Evolutionary conservation across 1,284 basidiomycete genomes (phyloP), one percentile per base, ranked within the genome.

Genomic region (Rhodotorula sp.): DNA sequence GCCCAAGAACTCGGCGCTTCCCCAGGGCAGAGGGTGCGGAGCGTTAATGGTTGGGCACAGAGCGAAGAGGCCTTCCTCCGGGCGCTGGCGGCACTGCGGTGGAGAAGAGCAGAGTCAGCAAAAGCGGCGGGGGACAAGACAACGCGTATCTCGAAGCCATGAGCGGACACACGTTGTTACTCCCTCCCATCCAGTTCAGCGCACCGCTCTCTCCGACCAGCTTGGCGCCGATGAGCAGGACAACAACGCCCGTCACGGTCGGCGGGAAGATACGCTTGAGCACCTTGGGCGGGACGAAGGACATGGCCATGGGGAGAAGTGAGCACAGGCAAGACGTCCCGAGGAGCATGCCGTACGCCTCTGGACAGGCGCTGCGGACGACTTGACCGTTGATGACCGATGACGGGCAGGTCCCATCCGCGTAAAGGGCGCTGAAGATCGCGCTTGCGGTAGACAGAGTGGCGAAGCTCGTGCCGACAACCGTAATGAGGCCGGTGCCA

Each of bases 231-330:
- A 54, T 54, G 19, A 54, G 32, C 4, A 54, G 53, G 32, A 54
- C 53, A 21, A 54, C 53, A 32, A 22, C 19, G 29, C 53, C 53
- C 12, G 53, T 54, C 2, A 34, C 32, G 53, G 21, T 19, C 1
- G 53, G 53, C 32, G 53, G 53, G 32, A 54, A 54, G 53, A 54
- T 54, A 32, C 53, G 53, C 53, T n/a, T 54, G 53, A 54, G 53
- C 19, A 54, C 29, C 29, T 29, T 32, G 19, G 53, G 53, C 29
- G 53, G 27, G 21, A 54, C 53, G 53, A 54, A 54, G 4, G 29
- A 34, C 53, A 54, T 54, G 53, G 32, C 32, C 53, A 54, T 54
- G 8, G 53, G 53, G 32, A 54, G 53, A 32, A 54, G 29, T 8
- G 53, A 29, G 32, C 53, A 54, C n/a, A 54, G 17, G 32, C 32